These are phyloP conservation scores for Ramichloridium luteum DNA, from an alignment of 2,329 filamentous ascomycete species.

Conservation along the genomic window DNA sequence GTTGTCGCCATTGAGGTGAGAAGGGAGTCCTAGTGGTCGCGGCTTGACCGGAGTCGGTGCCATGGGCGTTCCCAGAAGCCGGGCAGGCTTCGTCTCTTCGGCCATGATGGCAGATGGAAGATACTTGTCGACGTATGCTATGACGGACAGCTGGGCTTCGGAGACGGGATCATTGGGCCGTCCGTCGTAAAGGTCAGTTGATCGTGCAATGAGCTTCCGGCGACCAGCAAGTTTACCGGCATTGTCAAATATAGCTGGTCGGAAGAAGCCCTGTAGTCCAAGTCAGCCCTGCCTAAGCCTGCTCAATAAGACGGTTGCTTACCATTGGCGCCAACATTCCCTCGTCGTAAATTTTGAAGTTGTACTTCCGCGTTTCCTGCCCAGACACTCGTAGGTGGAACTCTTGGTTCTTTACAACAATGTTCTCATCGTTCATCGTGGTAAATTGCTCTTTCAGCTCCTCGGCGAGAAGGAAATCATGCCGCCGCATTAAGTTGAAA, in stretches of 20 bases:
- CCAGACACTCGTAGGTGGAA: conserved; percentile 84
- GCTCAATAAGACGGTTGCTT: conserved; percentile 13
- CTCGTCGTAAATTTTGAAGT: conserved; percentile 95
- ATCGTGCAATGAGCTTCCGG: conserved; percentile 70
- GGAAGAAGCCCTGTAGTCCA: conserved; percentile 58
- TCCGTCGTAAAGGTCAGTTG: conserved; percentile 86
- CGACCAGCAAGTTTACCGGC: conserved; percentile 65
- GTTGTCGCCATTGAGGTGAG: conserved; percentile 52
- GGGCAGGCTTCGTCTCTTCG: conserved; percentile 32
- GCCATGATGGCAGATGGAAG: conserved; percentile 29
- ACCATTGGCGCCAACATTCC: conserved; percentile 82
- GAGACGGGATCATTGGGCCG: conserved; percentile 86
- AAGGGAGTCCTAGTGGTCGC: conserved; percentile 50
- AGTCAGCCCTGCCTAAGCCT: background rate
- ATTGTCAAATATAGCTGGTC: conserved; percentile 77
- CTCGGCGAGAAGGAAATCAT: conserved; percentile 87
- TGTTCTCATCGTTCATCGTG: conserved; percentile 78
- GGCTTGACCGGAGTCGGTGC: conserved; percentile 19
- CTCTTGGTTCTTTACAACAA: conserved; percentile 76
- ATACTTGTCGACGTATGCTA: conserved; percentile 38
- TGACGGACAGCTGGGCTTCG: conserved; percentile 61
- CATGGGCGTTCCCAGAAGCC: conserved; percentile 23
- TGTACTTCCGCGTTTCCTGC: conserved; percentile 82
- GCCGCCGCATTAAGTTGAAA: conserved; percentile 78
- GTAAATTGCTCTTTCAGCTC: conserved; percentile 90